Evolutionary conservation across 495 filamentous ascomycete genomes (phyloP).

Genomic region (Aspergillus ellipticus): DNA sequence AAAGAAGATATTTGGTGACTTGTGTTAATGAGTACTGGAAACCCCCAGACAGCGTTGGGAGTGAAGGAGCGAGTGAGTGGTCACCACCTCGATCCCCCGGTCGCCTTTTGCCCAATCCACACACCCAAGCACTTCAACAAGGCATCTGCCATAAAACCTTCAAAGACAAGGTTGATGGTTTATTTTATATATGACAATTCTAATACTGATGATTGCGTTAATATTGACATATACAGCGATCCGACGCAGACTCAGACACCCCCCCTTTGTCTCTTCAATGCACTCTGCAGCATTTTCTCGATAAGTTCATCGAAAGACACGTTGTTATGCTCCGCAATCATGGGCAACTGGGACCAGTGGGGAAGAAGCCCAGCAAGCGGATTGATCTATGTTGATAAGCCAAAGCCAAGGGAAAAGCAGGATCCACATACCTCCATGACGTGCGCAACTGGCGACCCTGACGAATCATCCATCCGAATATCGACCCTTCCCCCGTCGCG

Average conservation of each 20-base stretch:
- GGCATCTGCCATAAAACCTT: no score
- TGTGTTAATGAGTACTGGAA: no score
- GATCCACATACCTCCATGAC: conserved; percentile 10
- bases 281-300: conserved; percentile 1
- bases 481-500: conserved; percentile 12
- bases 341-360: conserved; percentile 4
- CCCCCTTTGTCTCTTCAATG: background rate
- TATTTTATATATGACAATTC: no score
- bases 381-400: conserved; percentile 1
- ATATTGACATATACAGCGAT: background rate
- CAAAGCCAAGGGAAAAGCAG: background rate
- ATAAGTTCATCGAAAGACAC: conserved; percentile 3
- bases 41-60: no score
- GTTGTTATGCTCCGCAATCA: conserved; percentile 7
- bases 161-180: no score
- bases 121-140: no score
- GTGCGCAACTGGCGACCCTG: background rate
- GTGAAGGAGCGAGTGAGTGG: no score
- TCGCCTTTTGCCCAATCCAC: no score
- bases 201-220: background rate
- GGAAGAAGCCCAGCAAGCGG: conserved; percentile 5
- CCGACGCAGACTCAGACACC: background rate
- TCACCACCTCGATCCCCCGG: no score
- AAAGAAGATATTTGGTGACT: no score
- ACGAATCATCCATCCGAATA: conserved; percentile 7